Evolutionary conservation across 208 protist species (phyloP).

Genomic region (Crithidia mellificae): DNA sequence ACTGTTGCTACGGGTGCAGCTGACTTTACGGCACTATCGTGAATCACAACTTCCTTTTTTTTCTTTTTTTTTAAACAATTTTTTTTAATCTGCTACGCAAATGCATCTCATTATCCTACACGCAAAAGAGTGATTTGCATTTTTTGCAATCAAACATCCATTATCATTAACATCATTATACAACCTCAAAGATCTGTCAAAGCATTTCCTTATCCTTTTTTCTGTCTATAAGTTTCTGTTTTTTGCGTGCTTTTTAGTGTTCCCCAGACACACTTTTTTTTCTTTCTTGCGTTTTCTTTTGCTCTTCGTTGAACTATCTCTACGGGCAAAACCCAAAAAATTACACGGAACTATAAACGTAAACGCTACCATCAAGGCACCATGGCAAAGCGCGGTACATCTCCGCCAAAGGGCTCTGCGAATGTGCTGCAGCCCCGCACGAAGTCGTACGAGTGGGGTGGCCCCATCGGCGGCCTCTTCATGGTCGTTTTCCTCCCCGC

Average conservation of each 20-base stretch:
- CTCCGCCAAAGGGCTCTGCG: neutral
- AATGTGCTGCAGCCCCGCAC: conserved; percentile 64
- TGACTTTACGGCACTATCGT: no score
- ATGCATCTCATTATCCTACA: neutral
- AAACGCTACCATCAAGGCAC: no score
- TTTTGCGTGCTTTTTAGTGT: neutral
- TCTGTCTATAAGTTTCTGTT: no score
- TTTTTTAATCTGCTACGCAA: no score
- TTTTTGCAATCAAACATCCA: neutral
- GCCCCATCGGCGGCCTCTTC: conserved; percentile 52
- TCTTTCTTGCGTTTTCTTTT: conserved; percentile 2
- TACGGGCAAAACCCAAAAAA: no score
- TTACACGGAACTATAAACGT: no score
- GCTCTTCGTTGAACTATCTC: no score
- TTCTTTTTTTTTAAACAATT: no score
- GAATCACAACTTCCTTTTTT: no score
- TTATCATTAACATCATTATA: no score
- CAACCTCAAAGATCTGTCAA: conserved; percentile 8
- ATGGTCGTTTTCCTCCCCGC: conserved; percentile 64
- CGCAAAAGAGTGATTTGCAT: neutral
- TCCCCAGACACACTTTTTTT: neutral
- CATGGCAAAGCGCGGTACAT: conserved; percentile 17
- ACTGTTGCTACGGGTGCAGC: no score
- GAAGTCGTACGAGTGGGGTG: conserved; percentile 76
- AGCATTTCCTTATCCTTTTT: conserved; percentile 5